Evolutionary conservation across 345 rosid species (phyloP), one percentile per base, ranked within the genome.

Genomic region (Trapa bicornis): DNA sequence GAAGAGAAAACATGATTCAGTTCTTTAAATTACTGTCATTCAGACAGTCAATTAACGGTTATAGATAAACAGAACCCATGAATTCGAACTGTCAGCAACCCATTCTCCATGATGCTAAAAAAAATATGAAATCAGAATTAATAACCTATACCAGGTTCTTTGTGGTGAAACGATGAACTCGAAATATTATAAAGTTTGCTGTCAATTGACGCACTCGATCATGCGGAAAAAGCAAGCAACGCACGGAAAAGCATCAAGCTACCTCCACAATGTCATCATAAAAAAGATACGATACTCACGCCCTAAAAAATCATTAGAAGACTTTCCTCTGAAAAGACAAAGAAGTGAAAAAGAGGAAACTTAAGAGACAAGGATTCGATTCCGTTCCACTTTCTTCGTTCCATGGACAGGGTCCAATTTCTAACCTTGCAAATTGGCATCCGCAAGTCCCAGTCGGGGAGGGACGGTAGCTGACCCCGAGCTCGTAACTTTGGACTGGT

Each of bases 331-430:
- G 47, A 42, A 37, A 47, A 35, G n/a, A 39, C 5, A 36, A 4
- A 10, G 65, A 9, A 64, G n/a, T 14, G 37, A 22, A 65, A 33
- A 22, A 60, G 61, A 43, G 53, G 57, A 45, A 65, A 38, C 68
- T 41, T 54, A 38, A n/a, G 65, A 33, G 68, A 58, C 35, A 62
- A 69, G 72, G 1, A 37, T 43, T 53, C 33, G 58, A 53, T 53
- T 53, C 58, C 11, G 58, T 22, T 53, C 58, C 17, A n/a, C 6
- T 10, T 53, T 6, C 33, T 4, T 9, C 58, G 56, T 22, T 4
- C n/a, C 58, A 5, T 53, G n/a, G 9, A 17, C 58, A 53, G 58
- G 22, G 33, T 17, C 58, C 12, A 53, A 6, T 42, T 7, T n/a
- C 41, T 43, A 29, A 15, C 58, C 58, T 53, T 17, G 58, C 3